phyloP scores from a whole-genome alignment of 129 eudicot genomes.

The Pseudognaphalium luteoalbum region DNA sequence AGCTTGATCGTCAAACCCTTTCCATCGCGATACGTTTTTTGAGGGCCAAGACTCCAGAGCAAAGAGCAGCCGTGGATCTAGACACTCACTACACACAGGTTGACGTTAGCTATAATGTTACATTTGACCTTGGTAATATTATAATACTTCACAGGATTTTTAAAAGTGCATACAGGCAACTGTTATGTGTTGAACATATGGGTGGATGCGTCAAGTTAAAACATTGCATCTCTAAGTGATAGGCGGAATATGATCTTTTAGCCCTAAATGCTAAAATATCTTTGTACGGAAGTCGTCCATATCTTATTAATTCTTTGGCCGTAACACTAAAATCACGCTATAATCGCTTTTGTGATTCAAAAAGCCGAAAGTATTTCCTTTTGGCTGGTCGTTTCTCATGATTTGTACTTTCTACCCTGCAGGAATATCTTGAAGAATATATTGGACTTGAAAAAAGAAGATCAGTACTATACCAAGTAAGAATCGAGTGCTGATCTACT shows the following conservation, averaged over 20 bases:
- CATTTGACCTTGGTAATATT: constrained; percentile 13
- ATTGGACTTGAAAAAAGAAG: constrained; percentile 73
- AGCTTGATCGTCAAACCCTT: constrained; percentile 71
- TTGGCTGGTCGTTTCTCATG: constrained; percentile 9
- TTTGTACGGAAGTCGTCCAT: background rate
- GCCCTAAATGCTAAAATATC: background rate
- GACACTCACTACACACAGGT: constrained; percentile 95
- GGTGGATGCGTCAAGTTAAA: background rate
- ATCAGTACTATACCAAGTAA: constrained; percentile 72
- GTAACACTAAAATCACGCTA: background rate
- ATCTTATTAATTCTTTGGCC: background rate
- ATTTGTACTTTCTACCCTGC: constrained; percentile 26
- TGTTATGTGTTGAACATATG: background rate
- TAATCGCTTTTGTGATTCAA: background rate
- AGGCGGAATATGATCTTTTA: background rate
- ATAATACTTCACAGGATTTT: background rate
- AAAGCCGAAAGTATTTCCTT: background rate
- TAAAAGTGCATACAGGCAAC: constrained; percentile 6
- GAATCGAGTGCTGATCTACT: constrained; percentile 25
- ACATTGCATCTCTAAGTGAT: background rate
- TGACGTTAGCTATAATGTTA: background rate
- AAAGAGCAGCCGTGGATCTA: constrained; percentile 89
- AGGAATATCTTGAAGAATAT: constrained; percentile 89
- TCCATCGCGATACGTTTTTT: constrained; percentile 77
- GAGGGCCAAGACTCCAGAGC: constrained; percentile 85